Evolutionary conservation across 208 protist species (phyloP).

Genomic region (Trypanosoma cruzi): DNA sequence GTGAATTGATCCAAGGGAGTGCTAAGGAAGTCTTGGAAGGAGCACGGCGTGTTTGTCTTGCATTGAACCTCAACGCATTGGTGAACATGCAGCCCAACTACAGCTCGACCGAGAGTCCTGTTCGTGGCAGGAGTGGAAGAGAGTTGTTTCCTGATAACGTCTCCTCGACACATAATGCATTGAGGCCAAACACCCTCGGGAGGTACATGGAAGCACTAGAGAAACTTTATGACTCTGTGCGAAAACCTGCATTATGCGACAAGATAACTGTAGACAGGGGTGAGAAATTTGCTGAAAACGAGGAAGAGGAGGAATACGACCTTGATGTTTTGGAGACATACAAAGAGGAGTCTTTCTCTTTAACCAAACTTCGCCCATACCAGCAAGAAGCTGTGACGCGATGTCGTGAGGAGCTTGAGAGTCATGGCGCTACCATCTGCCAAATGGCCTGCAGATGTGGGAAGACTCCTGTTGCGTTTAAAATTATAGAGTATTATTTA

Average conservation of each 20-base stretch:
- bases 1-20: constrained; percentile 52
- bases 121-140: not conserved
- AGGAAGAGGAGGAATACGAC: constrained; percentile 9
- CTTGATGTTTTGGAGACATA: constrained; percentile 16
- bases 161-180: not conserved
- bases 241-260: not conserved
- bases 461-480: constrained; percentile 78
- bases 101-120: not conserved
- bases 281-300: constrained; percentile 1
- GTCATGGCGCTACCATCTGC: constrained; percentile 45
- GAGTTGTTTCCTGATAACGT: not conserved
- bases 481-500: constrained; percentile 41
- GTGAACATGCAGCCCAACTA: constrained; percentile 14
- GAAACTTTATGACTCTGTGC: constrained; percentile 21
- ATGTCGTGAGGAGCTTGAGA: constrained; percentile 40
- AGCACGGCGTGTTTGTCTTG: constrained; percentile 34
- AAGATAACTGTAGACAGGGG: not conserved
- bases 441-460: constrained; percentile 86
- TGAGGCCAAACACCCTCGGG: constrained; percentile 9
- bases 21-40: constrained; percentile 39
- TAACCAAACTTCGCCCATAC: constrained; percentile 53
- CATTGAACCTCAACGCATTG: constrained; percentile 38
- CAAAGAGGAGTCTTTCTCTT: constrained; percentile 33
- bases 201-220: constrained; percentile 23
- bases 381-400: constrained; percentile 66